Conservation (phyloP, 2,329 filamentous ascomycete genomes). For the Chalara sp. region DNA sequence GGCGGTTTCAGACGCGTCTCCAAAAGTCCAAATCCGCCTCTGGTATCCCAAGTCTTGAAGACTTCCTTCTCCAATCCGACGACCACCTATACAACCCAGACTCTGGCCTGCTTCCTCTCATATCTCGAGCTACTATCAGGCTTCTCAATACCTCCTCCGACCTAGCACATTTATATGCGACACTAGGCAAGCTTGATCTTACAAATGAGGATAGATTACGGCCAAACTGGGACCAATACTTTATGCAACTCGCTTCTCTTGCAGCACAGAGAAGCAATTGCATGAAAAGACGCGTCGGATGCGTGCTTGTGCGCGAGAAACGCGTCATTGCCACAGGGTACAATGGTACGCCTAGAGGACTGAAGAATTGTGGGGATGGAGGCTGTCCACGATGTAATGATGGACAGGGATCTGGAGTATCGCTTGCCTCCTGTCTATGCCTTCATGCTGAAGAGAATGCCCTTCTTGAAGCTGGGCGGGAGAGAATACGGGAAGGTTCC, state of each 20-base stretch:
- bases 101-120: conserved; percentile 65
- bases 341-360: conserved; percentile 88
- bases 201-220: conserved; percentile 72
- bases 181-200: conserved; percentile 69
- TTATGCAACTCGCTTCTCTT: conserved; percentile 92
- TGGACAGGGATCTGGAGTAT: conserved; percentile 60
- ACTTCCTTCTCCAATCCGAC: conserved; percentile 57
- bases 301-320: conserved; percentile 79
- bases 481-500: conserved; percentile 75
- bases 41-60: conserved; percentile 37
- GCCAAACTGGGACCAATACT: conserved; percentile 94
- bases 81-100: conserved; percentile 63
- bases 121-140: conserved; percentile 74
- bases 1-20: conserved; percentile 59
- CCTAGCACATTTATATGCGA: conserved; percentile 62
- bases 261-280: conserved; percentile 90
- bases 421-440: conserved; percentile 82
- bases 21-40: conserved; percentile 18
- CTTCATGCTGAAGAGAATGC: conserved; percentile 99
- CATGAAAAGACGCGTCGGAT: conserved; percentile 96
- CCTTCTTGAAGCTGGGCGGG: conserved; percentile 84
- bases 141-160: conserved; percentile 79
- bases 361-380: conserved; percentile 87
- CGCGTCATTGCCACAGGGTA: conserved; percentile 94
- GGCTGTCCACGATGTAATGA: conserved; percentile 86